Percentiles rank a stretch among this genome's conserved stretches.
Evolutionary conservation across 331 rosid genomes (phyloP).

Genomic region (Phaseolus coccineus): DNA sequence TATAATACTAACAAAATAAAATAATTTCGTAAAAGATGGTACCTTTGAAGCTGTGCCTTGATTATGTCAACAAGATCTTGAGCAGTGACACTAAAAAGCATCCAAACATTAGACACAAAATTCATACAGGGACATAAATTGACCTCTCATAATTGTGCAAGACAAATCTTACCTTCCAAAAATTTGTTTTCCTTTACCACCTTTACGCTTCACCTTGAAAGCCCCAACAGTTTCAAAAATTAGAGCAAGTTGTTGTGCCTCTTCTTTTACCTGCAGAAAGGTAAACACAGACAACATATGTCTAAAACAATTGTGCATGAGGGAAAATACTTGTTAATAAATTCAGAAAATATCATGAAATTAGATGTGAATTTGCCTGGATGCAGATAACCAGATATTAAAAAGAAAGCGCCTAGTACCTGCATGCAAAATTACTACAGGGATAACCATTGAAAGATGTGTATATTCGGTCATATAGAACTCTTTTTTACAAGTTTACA

Average conservation of each 20-base stretch:
- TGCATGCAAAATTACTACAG: neutral
- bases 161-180: conserved; percentile 74
- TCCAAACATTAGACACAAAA: conserved; percentile 44
- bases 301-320: conserved; percentile 9
- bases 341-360: conserved; percentile 13
- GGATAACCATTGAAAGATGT: conserved; percentile 30
- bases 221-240: conserved; percentile 90
- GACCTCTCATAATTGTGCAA: conserved; percentile 21
- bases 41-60: conserved; percentile 98
- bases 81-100: conserved; percentile 76
- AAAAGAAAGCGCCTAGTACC: conserved; percentile 17
- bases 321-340: neutral
- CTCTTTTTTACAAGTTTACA: conserved; percentile 2
- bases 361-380: neutral
- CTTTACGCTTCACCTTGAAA: conserved; percentile 97
- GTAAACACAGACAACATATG: conserved; percentile 22
- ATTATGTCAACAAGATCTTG: conserved; percentile 98
- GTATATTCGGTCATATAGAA: conserved; percentile 17
- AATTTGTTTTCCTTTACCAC: conserved; percentile 95
- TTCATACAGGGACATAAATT: conserved; percentile 3
- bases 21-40: conserved; percentile 33
- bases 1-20: conserved; percentile 18
- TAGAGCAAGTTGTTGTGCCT: conserved; percentile 90
- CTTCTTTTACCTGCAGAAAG: conserved; percentile 80
- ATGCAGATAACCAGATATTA: conserved; percentile 5